These are phyloP conservation scores for Antrodiella citrinella DNA, from an alignment of 768 basidiomycete species.

Conservation along the genomic window DNA sequence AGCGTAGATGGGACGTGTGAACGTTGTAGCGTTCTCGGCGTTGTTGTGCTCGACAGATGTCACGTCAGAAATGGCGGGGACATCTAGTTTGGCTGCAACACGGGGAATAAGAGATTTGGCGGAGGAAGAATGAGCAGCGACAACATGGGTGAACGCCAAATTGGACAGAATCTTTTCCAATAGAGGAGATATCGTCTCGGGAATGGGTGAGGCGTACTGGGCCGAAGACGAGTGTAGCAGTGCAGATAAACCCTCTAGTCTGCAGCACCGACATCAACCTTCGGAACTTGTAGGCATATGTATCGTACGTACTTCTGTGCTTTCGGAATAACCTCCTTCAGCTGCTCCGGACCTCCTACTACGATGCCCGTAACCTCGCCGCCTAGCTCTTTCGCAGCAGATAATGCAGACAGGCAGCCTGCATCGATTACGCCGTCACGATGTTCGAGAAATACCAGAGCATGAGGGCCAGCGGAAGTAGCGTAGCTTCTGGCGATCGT, in stretches of 20 bases:
- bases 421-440: constrained; percentile 74
- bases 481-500: constrained; percentile 42
- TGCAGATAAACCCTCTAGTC: constrained; percentile 59
- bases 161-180: constrained; percentile 65
- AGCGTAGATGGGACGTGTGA: constrained; percentile 93
- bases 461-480: constrained; percentile 54
- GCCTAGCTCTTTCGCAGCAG: constrained; percentile 81
- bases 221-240: constrained; percentile 65
- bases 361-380: constrained; percentile 79
- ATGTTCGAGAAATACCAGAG: constrained; percentile 89
- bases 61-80: constrained; percentile 88
- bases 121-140: constrained; percentile 85
- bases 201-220: constrained; percentile 59
- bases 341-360: constrained; percentile 60
- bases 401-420: constrained; percentile 82
- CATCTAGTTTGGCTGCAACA: constrained; percentile 82
- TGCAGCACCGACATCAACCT: too few species aligned
- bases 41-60: constrained; percentile 70
- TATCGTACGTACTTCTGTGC: constrained; percentile 80
- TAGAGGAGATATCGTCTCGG: constrained; percentile 78
- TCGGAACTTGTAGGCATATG: too few species aligned
- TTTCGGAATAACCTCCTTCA: constrained; percentile 57
- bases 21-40: constrained; percentile 68
- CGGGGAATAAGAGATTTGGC: constrained; percentile 93
- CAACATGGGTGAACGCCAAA: constrained; percentile 78